Evolutionary conservation across 1,139 yeast genomes (phyloP).

Genomic region (Magnusiomyces sp.): DNA sequence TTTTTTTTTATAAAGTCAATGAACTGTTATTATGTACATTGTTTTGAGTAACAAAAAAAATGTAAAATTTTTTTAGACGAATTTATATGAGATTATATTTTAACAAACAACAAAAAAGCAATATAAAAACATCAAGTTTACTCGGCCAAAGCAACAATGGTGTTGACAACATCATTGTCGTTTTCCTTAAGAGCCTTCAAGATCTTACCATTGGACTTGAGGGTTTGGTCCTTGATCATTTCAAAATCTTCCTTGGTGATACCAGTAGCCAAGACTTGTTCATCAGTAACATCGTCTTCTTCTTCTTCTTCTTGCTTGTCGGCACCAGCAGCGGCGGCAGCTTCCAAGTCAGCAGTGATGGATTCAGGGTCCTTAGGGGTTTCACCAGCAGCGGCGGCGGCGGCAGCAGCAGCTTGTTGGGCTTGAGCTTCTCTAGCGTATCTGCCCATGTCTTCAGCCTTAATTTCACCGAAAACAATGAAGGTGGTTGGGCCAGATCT

Average conservation of each 20-base stretch:
- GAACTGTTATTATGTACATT: too few relatives aligned
- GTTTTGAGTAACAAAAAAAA: too few relatives aligned
- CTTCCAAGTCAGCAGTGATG: constrained; percentile 85
- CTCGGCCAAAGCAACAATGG: constrained; percentile 70
- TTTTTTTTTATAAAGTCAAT: too few relatives aligned
- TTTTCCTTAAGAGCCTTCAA: constrained; percentile 82
- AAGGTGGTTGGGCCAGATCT: constrained; percentile 85
- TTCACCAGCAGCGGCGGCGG: constrained; percentile 14
- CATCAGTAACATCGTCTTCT: constrained; percentile 50
- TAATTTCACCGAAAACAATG: constrained; percentile 84
- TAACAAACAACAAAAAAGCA: too few relatives aligned
- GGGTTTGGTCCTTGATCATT: constrained; percentile 83
- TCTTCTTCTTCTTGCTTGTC: constrained; percentile 24
- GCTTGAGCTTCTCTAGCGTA: constrained; percentile 1
- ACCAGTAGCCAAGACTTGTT: constrained; percentile 71
- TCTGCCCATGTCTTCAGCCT: constrained; percentile 38
- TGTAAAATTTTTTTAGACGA: too few relatives aligned
- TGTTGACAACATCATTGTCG: constrained; percentile 91
- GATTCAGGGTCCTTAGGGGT: constrained; percentile 30
- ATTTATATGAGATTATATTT: too few relatives aligned
- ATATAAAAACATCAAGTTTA: too few relatives aligned
- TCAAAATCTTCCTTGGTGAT: constrained; percentile 71
- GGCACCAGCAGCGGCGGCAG: constrained; percentile 50
- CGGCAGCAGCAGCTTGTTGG: constrained; percentile 1
- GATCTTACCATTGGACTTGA: constrained; percentile 64